Base-by-base conservation (phyloP, 768 basidiomycete species). In the Tulasnella sp. region DNA sequence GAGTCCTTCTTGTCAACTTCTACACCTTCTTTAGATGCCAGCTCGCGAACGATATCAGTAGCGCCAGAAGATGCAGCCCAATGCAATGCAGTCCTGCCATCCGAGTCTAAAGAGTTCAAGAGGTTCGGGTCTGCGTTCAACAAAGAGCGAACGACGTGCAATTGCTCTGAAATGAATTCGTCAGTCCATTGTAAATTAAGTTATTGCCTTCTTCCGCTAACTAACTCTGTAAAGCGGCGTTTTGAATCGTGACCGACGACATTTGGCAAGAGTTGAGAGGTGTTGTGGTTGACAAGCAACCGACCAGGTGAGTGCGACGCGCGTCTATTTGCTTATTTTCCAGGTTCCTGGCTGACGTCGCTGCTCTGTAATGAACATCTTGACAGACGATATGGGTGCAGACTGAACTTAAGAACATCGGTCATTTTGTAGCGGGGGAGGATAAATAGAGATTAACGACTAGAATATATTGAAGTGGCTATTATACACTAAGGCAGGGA, bases 11-110 rank as follows among this genome's bases (percentile, higher is more conserved):
- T 89, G 86, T 93, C 90, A 9, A 80, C 75, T 50, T 80, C 75
- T 20, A 77, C 91, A 37, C 92, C 92, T 81, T 90, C 88, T 83
- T 91, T 90, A 85, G 92, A 92, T 80, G 95, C 87, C 82, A 96
- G 88, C 85, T 91, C 93, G 78, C 89, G 88, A 41, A 85, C 89
- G 81, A 94, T 91, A 78, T 94, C 93, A 79, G 90, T 85, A 58
- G 92, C 89, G 76, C 93, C 94, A 11, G 77, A 50, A 28, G 91
- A 91, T 16, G 94, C 91, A 80, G 94, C 93, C 94, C 94, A 95
- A 83, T 96, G 95, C n/a, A 96, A 86, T 12, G 95, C 90, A 0
- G 95, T 94, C 46, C 95, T 89, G 54, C 89, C 92, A 84, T 96
- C 94, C 94, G 85, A 88, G 85, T 96, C 94, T 0, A 87, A 83